phyloP scores from a whole-genome alignment of 768 basidiomycete species.

The Boletus subcaerulescens region DNA sequence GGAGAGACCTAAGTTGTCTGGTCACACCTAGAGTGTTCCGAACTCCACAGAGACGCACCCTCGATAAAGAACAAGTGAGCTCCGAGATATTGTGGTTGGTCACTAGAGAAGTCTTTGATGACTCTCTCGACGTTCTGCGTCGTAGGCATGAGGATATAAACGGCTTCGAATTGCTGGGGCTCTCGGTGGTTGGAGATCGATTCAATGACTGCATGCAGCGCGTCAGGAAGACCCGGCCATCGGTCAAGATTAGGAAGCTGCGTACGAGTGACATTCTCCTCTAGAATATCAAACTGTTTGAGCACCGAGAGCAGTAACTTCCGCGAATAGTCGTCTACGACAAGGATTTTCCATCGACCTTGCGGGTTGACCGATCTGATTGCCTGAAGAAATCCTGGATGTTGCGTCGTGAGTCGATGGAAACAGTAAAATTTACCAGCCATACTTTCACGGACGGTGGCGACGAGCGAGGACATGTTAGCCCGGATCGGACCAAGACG shows the following conservation, averaged over 20 bases:
- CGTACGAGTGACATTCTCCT: constrained; percentile 95
- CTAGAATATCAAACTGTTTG: constrained; percentile 90
- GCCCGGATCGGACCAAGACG: not conserved
- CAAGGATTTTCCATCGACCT: constrained; percentile 93
- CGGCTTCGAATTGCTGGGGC: constrained; percentile 84
- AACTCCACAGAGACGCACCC: constrained; percentile 44
- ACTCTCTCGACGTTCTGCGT: constrained; percentile 90
- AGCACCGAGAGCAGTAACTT: constrained; percentile 79
- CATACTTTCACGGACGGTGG: constrained; percentile 46
- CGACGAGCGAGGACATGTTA: constrained; percentile 45
- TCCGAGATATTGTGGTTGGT: constrained; percentile 68
- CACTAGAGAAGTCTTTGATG: constrained; percentile 74
- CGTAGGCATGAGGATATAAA: constrained; percentile 95
- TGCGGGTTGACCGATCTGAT: constrained; percentile 85
- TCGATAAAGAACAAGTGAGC: constrained; percentile 95
- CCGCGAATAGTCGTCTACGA: constrained; percentile 92
- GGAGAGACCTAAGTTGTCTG: constrained; percentile 53
- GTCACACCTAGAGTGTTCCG: not conserved
- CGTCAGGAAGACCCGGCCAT: constrained; percentile 6
- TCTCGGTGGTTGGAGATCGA: constrained; percentile 80
- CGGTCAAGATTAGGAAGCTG: constrained; percentile 11
- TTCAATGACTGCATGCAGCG: constrained; percentile 71
- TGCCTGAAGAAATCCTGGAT: constrained; percentile 78
- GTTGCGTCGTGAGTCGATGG: constrained; percentile 1
- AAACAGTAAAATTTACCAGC: not conserved